A percentile compares a stretch with the other conserved stretches of the same genome.
Conservation (phyloP, 2,329 filamentous ascomycete genomes). For the Fusarium longipes region DNA sequence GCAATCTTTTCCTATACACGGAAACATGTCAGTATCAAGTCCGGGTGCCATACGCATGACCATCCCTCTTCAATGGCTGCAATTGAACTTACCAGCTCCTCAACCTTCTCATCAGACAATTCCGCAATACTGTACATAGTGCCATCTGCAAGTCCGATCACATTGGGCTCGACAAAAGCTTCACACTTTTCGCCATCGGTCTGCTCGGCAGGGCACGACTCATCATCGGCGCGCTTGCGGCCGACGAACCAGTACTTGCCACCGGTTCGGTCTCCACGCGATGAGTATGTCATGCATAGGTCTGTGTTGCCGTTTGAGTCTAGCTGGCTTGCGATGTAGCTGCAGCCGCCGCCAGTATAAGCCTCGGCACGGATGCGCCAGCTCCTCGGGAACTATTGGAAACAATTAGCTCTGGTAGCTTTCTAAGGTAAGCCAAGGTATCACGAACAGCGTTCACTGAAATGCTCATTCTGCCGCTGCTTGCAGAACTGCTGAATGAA, state of each 20-base stretch:
- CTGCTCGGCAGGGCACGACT: not conserved
- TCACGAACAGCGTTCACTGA: not conserved
- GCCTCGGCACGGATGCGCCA: not conserved
- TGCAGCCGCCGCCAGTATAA: not conserved
- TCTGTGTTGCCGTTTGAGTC: not conserved
- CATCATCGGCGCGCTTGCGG: not conserved
- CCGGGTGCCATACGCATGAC: not conserved
- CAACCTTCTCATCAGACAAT: not conserved
- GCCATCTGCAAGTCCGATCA: not conserved
- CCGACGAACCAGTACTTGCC: not conserved
- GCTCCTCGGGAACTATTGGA: not conserved
- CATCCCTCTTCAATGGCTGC: not conserved
- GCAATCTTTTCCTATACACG: not conserved
- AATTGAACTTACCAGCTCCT: not conserved
- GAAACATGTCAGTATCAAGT: not conserved
- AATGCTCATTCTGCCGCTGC: not conserved
- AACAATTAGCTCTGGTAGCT: not conserved
- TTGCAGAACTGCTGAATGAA: not conserved
- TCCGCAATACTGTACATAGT: not conserved
- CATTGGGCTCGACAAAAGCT: not conserved
- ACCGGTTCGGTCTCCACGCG: not conserved
- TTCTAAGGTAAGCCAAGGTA: not conserved
- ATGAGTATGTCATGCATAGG: not conserved
- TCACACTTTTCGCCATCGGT: not conserved
- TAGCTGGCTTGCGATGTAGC: not conserved